Base-by-base conservation (phyloP, 352 stramenopile species). In the Globisporangium nagaii region DNA sequence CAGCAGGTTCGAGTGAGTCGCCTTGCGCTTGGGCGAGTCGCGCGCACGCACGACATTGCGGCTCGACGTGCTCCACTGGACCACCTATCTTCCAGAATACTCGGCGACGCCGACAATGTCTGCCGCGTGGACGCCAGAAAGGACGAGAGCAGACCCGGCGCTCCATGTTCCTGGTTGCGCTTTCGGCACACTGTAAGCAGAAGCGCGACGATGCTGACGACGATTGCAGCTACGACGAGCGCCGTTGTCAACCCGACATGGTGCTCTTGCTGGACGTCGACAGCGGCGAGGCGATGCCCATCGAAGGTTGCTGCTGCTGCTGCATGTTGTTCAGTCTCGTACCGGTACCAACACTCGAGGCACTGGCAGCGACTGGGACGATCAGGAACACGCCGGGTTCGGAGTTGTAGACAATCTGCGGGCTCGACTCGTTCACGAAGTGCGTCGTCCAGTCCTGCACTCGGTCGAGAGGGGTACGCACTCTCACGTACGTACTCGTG, bases 341-440 rank as follows among this genome's bases (percentile, higher is more conserved):
- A 2, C 3, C 8, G 5, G 1, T n/a, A 17, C 3, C n/a, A n/a
- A 4, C 6, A 20, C 3, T 49, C 25, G 42, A 15, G 1, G 17
- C 25, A 30, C 20, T 31, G 20, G 49, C 12, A 11, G 25, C 36
- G 8, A 2, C 2, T 9, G 36, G 36, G 6, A 39, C 34, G 27
- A 50, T 2, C 45, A 56, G 2, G 37, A 62, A 49, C 30, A 42
- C 72, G 12, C 65, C 59, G 6, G 66, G 69, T 4, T 69, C 63
- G 6, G 41, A 37, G 56, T 60, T 28, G 53, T 79, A 76, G 19
- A 73, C 37, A 66, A 84, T 73, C 35, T 63, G 67, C 30, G 73
- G 70, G 9, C 58, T 79, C n/a, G 65, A 64, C 20, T 65, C 65
- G 37, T 77, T 80, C 30, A 56, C 41, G 36, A 84, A 61, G 39